These are phyloP conservation scores for Euphorbia schlechtendalii DNA, from an alignment of 441 rosid genomes.

Conservation along the genomic window DNA sequence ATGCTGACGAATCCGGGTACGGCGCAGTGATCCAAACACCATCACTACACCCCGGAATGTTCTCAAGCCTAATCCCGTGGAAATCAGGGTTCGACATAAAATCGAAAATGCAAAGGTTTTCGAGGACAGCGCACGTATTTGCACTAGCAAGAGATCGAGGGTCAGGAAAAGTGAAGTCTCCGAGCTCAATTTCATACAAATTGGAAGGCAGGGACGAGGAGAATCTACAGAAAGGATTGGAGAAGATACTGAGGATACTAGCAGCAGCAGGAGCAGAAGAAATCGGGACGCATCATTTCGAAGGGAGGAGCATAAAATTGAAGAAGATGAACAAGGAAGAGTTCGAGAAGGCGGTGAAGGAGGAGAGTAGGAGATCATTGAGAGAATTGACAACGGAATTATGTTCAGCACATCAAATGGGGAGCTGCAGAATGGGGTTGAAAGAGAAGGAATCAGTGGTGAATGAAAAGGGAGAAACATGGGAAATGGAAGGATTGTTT, in stretches of 20 bases:
- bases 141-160: constrained; percentile 69
- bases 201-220: constrained; percentile 44
- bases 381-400: constrained; percentile 39
- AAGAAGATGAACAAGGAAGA: constrained; percentile 29
- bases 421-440: constrained; percentile 77
- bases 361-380: constrained; percentile 49
- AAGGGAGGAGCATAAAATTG: constrained; percentile 48
- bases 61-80: constrained; percentile 68
- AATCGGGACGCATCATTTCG: constrained; percentile 58
- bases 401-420: constrained; percentile 89
- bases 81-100: constrained; percentile 54
- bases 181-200: constrained; percentile 36
- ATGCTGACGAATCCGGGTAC: constrained; percentile 34
- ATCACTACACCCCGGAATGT: constrained; percentile 72
- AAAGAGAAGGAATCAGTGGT: constrained; percentile 53
- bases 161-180: constrained; percentile 42
- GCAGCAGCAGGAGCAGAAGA: constrained; percentile 81
- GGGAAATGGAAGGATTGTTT: constrained; percentile 67
- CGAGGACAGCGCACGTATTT: constrained; percentile 65
- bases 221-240: constrained; percentile 50
- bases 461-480: constrained; percentile 65
- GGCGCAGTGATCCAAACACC: constrained; percentile 78
- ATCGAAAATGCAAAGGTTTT: constrained; percentile 48
- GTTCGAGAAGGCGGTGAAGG: constrained; percentile 51
- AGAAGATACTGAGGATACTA: constrained; percentile 52